phyloP scores from a whole-genome alignment of 306 rosid genomes.

The Arachis stenosperma region DNA sequence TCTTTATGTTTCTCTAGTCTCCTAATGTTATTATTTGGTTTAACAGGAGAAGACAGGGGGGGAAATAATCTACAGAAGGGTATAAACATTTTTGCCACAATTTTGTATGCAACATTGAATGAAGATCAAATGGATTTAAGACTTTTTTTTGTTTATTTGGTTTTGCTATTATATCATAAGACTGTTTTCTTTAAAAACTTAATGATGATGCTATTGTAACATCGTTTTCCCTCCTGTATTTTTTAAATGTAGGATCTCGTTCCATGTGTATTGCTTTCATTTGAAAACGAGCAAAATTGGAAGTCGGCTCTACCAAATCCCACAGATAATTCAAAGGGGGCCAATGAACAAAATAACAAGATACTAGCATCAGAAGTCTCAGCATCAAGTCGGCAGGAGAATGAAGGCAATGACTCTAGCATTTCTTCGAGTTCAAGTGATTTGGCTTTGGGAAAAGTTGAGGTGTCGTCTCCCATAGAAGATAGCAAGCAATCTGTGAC shows the following conservation, averaged over 20 bases:
- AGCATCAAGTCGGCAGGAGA: too few relatives aligned
- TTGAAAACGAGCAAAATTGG: conserved; percentile 82
- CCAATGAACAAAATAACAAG: conserved; percentile 29
- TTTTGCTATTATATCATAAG: background rate
- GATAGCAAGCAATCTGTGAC: too few relatives aligned
- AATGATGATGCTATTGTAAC: conserved; percentile 18
- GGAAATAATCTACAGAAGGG: conserved; percentile 71
- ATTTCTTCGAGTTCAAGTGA: too few relatives aligned
- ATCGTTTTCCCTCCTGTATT: conserved; percentile 29
- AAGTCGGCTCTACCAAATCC: conserved; percentile 56
- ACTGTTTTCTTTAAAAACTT: background rate
- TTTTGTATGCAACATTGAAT: conserved; percentile 26
- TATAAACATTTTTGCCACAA: conserved; percentile 32
- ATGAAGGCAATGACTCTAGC: too few relatives aligned
- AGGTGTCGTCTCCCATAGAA: too few relatives aligned
- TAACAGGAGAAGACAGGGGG: conserved; percentile 91
- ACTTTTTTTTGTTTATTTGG: background rate
- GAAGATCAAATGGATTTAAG: conserved; percentile 9
- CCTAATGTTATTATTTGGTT: conserved; percentile 14
- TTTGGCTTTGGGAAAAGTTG: too few relatives aligned
- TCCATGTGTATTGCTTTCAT: conserved; percentile 89
- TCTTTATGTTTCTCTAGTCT: conserved; percentile 17
- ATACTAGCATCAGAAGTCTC: conserved; percentile 41
- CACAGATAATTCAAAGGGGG: conserved; percentile 39
- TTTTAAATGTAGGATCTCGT: conserved; percentile 81